These are phyloP conservation scores for Eremomyces bilateralis DNA, from an alignment of 495 filamentous ascomycete species.

Conservation along the genomic window DNA sequence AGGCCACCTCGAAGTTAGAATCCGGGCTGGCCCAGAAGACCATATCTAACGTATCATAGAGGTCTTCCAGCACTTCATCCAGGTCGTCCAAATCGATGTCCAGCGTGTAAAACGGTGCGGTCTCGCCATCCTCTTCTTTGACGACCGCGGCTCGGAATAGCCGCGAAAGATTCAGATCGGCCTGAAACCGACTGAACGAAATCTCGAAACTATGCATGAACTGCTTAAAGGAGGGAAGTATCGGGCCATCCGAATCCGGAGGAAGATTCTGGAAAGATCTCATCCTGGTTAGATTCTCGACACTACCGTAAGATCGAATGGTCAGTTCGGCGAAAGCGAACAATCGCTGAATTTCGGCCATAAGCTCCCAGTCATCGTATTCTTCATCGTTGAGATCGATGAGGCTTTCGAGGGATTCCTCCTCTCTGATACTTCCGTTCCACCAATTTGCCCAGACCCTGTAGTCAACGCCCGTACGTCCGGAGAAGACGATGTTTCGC, in stretches of 20 bases:
- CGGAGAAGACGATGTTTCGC: constrained; percentile 44
- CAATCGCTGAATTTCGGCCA: constrained; percentile 48
- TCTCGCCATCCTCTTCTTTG: no score
- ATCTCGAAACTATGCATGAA: neutral
- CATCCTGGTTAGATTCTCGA: constrained; percentile 28
- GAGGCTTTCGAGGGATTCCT: constrained; percentile 22
- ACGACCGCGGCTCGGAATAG: no score
- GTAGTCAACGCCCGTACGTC: constrained; percentile 34
- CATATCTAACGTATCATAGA: no score
- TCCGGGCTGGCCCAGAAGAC: no score
- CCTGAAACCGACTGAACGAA: no score
- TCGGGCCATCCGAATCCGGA: neutral
- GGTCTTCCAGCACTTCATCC: no score
- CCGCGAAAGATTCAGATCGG: no score
- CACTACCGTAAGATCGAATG: constrained; percentile 60
- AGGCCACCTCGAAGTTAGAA: no score
- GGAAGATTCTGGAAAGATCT: constrained; percentile 8
- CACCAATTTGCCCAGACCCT: constrained; percentile 63
- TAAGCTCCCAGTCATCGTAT: no score
- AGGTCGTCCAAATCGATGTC: no score
- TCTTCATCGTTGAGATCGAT: constrained; percentile 20
- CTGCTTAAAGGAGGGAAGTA: constrained; percentile 1
- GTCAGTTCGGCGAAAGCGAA: constrained; percentile 70
- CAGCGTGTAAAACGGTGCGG: no score
- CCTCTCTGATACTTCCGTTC: constrained; percentile 46